phyloP scores from a whole-genome alignment of 306 rosid genomes.

The Rubus idaeus region DNA sequence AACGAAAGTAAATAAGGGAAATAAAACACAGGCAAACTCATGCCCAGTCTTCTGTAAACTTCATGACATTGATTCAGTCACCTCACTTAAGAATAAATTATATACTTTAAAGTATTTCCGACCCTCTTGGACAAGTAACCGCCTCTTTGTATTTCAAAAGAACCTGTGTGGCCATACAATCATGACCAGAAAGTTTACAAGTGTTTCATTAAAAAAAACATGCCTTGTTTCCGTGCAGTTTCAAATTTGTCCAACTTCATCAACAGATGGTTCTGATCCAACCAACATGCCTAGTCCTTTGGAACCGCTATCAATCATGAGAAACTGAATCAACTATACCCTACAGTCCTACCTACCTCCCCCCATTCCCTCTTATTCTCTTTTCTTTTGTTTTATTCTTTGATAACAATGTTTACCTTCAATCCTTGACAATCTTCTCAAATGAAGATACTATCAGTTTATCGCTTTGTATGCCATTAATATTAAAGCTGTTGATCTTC shows the following conservation, averaged over 20 bases:
- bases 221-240: neutral
- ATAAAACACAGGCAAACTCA: neutral
- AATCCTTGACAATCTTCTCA: neutral
- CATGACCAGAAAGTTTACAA: neutral
- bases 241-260: neutral
- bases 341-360: neutral
- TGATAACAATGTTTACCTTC: neutral
- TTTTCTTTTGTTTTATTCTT: neutral
- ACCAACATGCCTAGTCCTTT: no score
- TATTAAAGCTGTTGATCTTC: neutral
- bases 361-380: neutral
- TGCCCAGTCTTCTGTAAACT: neutral
- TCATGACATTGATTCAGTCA: neutral
- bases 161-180: neutral
- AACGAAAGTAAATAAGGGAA: neutral
- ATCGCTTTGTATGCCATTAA: neutral
- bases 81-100: neutral
- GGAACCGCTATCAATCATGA: no score
- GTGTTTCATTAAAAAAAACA: neutral
- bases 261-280: neutral
- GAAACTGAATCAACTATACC: neutral
- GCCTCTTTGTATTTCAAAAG: neutral
- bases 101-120: neutral
- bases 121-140: neutral
- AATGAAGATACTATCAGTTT: neutral